phyloP scores from a whole-genome alignment of 163 green algal genomes.

The Trebouxiophyceae sp. region DNA sequence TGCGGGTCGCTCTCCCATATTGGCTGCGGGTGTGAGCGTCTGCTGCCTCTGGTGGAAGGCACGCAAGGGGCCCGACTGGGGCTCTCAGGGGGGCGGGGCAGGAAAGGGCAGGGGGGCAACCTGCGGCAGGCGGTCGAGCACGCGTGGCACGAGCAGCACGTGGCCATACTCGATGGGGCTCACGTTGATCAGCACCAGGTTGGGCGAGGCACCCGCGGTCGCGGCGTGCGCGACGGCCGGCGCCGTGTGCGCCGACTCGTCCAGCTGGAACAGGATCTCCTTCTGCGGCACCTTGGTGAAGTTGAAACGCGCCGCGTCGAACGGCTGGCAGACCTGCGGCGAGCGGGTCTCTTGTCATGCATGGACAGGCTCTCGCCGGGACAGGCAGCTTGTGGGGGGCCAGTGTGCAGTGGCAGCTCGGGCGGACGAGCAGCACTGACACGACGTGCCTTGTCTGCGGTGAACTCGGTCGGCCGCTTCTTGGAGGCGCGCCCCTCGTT shows the following conservation, averaged over 20 bases:
- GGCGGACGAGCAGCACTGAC: not conserved
- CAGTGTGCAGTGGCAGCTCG: too few species aligned
- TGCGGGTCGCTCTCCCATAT: too few species aligned
- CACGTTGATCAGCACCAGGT: slow-evolving; percentile 97
- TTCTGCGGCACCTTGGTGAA: slow-evolving; percentile 89
- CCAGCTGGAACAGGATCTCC: slow-evolving; percentile 91
- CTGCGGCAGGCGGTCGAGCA: slow-evolving; percentile 72
- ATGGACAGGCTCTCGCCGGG: not conserved
- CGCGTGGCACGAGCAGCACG: slow-evolving; percentile 88
- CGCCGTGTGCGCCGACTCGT: slow-evolving; percentile 1
- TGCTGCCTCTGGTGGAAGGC: too few species aligned
- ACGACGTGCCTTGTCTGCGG: slow-evolving; percentile 67
- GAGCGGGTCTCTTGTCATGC: not conserved
- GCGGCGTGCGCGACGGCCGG: slow-evolving; percentile 9
- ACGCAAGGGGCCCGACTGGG: too few species aligned
- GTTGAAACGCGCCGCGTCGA: slow-evolving; percentile 95
- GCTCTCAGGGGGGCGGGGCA: too few species aligned
- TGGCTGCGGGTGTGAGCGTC: too few species aligned
- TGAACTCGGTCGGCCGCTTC: slow-evolving; percentile 96
- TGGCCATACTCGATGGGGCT: slow-evolving; percentile 99
- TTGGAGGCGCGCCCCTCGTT: slow-evolving; percentile 93
- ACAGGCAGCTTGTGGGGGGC: too few species aligned
- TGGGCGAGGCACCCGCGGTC: slow-evolving; percentile 35
- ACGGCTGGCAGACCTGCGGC: slow-evolving; percentile 73
- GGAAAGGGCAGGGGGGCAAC: not conserved